Base-by-base conservation (phyloP, 2,329 filamentous ascomycete species). In the Dactylellina drechsleri region DNA sequence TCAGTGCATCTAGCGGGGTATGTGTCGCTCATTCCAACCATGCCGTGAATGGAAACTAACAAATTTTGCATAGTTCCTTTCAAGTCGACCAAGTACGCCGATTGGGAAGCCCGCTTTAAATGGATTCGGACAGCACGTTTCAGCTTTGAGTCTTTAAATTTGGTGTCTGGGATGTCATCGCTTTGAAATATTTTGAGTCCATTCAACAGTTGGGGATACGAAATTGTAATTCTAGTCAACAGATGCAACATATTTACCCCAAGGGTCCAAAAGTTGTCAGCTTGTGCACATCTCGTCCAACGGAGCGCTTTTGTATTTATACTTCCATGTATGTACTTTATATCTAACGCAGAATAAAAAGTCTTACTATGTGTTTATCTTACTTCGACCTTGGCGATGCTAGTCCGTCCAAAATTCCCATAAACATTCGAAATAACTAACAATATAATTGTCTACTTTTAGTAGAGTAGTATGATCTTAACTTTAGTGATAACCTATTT, bases 1-100 rank as follows among this genome's bases (percentile, higher is more conserved):
- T 97, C 81, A 91, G 90, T 78, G 93, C 93, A 58, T 93, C 93
- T 64, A 92, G 89, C 82, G 94, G 91, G 80, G 92, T 96, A 85
- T 87, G 91, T 86, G 10, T 47, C 7, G 41, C 57, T 1, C 50
- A 54, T 62, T 23, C 18, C 28, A n/a, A 52, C 43, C 45, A 60
- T 60, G 18, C 18, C 23, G 5, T 40, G 23, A 23, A 53, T 23
- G 16, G 16, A 47, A 64, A 12, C 23, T 61, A 31, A 36, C 16
- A 18, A 4, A 47, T 49, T 52, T 16, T 20, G 23, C 15, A 36
- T 54, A 74, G 70, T 74, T 74, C 45, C 45, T 74, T 26, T 74
- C 70, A 8, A 74, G 70, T 41, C 52, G 64, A 23, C 70, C 70
- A 7, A 53, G 62, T n/a, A 66, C 70, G 28, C 70, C 70, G 10